Base-by-base conservation (phyloP, 2,329 filamentous ascomycete species). In the Coniochaeta pulveracea region DNA sequence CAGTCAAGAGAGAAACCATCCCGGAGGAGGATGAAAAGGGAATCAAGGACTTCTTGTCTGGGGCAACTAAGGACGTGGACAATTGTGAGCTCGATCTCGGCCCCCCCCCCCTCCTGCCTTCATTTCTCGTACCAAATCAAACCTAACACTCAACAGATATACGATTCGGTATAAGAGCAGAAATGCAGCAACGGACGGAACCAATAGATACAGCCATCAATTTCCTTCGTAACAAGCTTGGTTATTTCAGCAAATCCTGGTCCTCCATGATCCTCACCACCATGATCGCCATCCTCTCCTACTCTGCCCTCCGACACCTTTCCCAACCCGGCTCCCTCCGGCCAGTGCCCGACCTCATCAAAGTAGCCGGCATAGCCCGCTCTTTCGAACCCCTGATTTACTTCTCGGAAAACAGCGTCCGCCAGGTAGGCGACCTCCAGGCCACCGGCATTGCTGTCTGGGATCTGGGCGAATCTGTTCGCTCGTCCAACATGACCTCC, bases 331-430 rank as follows among this genome's bases (percentile, higher is more conserved):
- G 76, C 19, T 56, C 64, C 5, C 66, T 72, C 23, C 76, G 66
- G 10, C 73, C 82, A 1, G 79, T 82, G 3, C 85, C 85, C 0
- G 88, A 95, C 51, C 68, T 96, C 11, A 80, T 94, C 51, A 94
- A 93, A 54, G 80, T 95, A 16, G 88, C 88, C 4, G 79, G 81
- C 33, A 74, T 96, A 43, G 88, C 88, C 31, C 85, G 85, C 47
- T 85, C 85, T 8, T 93, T 95, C 49, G 89, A 95, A 54, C 89
- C 89, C 5, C 69, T 95, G 27, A 93, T 96, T 40, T 91, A 91
- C 61, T 94, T 93, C 52, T 93, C 86, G 0, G 86, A 95, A 49
- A 82, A 88, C 50, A 86, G 86, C 7, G 78, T 86, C 26, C 72
- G 78, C 23, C 86, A 94, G 50, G 85, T 94, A 25, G 78, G 80